phyloP scores from a whole-genome alignment of 345 rosid species.

The Heritiera littoralis region DNA sequence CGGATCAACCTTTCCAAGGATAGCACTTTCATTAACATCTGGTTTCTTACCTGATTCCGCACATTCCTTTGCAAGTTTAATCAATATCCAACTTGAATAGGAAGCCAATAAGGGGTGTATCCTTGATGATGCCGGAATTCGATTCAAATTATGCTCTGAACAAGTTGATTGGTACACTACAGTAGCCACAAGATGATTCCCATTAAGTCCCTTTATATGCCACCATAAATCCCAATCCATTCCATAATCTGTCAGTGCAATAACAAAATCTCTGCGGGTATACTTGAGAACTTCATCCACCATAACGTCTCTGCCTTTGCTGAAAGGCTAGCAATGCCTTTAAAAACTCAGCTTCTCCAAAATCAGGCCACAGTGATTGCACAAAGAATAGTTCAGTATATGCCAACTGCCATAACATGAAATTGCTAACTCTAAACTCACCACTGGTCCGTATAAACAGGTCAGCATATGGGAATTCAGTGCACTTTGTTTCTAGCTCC shows the following conservation, averaged over 20 bases:
- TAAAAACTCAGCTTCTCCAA: constrained; percentile 34
- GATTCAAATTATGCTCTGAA: background rate
- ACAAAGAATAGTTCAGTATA: constrained; percentile 33
- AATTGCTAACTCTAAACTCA: constrained; percentile 34
- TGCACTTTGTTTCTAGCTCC: constrained; percentile 29
- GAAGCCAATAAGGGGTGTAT: background rate
- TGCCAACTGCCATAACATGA: constrained; percentile 34
- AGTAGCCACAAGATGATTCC: background rate
- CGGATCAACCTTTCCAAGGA: background rate
- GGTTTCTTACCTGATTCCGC: background rate
- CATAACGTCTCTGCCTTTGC: constrained; percentile 22
- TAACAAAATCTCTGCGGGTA: constrained; percentile 4
- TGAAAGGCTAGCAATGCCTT: constrained; percentile 33
- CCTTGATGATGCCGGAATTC: constrained; percentile 6
- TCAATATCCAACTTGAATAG: background rate
- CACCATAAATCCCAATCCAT: background rate
- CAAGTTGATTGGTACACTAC: background rate
- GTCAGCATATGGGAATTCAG: constrained; percentile 26
- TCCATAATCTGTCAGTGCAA: background rate
- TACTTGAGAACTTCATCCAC: constrained; percentile 9
- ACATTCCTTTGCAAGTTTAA: background rate
- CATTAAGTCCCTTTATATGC: background rate
- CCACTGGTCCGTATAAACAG: constrained; percentile 32
- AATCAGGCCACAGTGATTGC: constrained; percentile 29
- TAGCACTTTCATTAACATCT: background rate